Percentiles rank a stretch among this genome's conserved stretches.
Conservation (phyloP, 2,329 filamentous ascomycete species). For the Fusarium tricinctum region DNA sequence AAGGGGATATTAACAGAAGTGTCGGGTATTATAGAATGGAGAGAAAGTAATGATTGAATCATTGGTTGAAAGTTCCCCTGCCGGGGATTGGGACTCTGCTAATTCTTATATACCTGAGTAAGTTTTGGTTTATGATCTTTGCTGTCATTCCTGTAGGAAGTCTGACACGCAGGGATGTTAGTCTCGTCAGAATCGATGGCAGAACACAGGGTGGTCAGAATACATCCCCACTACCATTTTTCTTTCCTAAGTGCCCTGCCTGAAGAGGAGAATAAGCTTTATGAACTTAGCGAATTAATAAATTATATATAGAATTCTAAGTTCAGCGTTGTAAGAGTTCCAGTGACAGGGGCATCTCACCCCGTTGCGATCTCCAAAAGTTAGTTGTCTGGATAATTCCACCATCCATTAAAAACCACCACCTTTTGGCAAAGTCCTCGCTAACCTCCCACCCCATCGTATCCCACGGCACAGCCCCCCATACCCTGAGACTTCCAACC, state of each 20-base stretch:
- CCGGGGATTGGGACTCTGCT: rapidly evolving
- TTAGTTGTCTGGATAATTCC: constrained; percentile 21
- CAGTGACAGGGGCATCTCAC: not conserved
- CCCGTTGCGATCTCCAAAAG: constrained; percentile 33
- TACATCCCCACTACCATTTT: rapidly evolving
- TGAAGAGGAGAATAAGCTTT: rapidly evolving
- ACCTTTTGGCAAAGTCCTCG: constrained; percentile 52
- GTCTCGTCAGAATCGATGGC: not conserved
- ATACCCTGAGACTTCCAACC: constrained; percentile 1
- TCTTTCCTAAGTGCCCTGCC: rapidly evolving
- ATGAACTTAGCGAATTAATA: too few species aligned
- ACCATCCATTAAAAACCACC: constrained; percentile 41
- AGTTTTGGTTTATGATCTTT: not conserved
- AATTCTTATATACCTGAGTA: rapidly evolving
- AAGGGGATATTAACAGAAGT: rapidly evolving
- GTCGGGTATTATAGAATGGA: rapidly evolving
- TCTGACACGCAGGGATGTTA: not conserved
- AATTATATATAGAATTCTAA: rapidly evolving
- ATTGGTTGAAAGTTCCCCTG: rapidly evolving
- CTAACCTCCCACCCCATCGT: constrained; percentile 61
- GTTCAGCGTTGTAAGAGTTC: rapidly evolving
- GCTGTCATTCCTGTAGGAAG: rapidly evolving
- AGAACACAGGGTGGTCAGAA: not conserved
- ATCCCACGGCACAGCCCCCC: constrained; percentile 40
- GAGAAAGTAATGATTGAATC: not conserved